Conservation (phyloP, 2,329 filamentous ascomycete species). For the Neofusicoccum kwambonambiense region DNA sequence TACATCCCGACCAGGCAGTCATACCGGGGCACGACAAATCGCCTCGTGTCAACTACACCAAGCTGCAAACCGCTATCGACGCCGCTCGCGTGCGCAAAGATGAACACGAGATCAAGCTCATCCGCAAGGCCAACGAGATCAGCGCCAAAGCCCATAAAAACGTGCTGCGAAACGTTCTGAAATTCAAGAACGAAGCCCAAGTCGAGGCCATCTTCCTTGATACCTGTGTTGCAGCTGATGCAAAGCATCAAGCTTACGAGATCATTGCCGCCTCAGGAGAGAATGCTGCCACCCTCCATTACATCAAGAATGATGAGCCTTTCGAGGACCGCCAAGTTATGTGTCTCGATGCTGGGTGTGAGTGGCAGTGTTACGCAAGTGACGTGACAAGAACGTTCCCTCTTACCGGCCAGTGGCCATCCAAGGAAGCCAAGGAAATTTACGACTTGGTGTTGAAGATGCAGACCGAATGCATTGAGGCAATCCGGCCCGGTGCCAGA, state of each 20-base stretch:
- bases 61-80: slow-evolving; percentile 71
- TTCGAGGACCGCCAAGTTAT: slow-evolving; percentile 68
- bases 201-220: slow-evolving; percentile 76
- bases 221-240: slow-evolving; percentile 69
- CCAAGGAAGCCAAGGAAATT: slow-evolving; percentile 66
- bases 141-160: slow-evolving; percentile 73
- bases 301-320: slow-evolving; percentile 73
- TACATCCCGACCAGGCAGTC: slow-evolving; percentile 28
- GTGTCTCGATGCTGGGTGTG: slow-evolving; percentile 83
- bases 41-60: slow-evolving; percentile 45
- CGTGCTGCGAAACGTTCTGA: slow-evolving; percentile 63
- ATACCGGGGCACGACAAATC: not conserved
- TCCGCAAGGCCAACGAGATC: slow-evolving; percentile 77
- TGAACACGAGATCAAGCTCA: slow-evolving; percentile 75
- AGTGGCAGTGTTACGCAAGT: slow-evolving; percentile 81
- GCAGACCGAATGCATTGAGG: slow-evolving; percentile 71
- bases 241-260: slow-evolving; percentile 78
- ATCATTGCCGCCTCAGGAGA: slow-evolving; percentile 82
- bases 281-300: slow-evolving; percentile 87
- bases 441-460: slow-evolving; percentile 78
- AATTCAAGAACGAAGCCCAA: slow-evolving; percentile 74
- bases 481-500: slow-evolving; percentile 65
- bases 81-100: slow-evolving; percentile 79
- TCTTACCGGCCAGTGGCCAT: slow-evolving; percentile 66
- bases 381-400: slow-evolving; percentile 91